Base-by-base conservation (phyloP, 1,284 basidiomycete genomes). In the Rhodotorula sp. region DNA sequence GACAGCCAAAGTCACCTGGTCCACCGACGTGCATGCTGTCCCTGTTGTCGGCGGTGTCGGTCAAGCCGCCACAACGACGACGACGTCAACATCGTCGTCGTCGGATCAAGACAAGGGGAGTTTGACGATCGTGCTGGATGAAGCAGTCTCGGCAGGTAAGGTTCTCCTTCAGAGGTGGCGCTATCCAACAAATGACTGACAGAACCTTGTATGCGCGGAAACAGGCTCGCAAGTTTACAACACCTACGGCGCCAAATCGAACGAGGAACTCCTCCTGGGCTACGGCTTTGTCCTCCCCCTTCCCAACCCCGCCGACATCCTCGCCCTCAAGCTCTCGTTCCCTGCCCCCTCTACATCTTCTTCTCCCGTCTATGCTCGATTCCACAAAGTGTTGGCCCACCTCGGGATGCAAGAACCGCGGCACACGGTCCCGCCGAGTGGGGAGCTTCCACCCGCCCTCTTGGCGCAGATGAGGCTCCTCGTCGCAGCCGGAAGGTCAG, bases 181-280 rank as follows among this genome's bases (percentile, higher is more conserved):
- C 39, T 43, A 2, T 43, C 39, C 8, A 14, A 43, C 39, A 43
- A 12, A 43, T 1, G 39, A 43, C 39, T 43, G 39, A 43, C 49
- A 16, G 48, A 43, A 6, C 34, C 75, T 3, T 39, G n/a, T n/a
- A n/a, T n/a, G n/a, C n/a, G n/a, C 67, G 8, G 58, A 73, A 7
- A 3, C 52, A 74, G 86, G 84, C 56, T 76, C 84, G 23, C 90
- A 96, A 80, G 83, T 93, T n/a, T 89, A 90, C 84, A 96, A 95
- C 82, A 95, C 94, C 79, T 92, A 92, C 78, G 91, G 91, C 0
- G 85, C 87, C 0, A 93, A 92, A 80, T 88, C 92, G 0, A 95
- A 94, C 80, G 86, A 91, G 34, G 91, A 93, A 80, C 85, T 96
- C 47, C 87, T 96, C 60, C 85, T 96, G 5, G 91, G 90, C 4